phyloP scores from a whole-genome alignment of 176 grass and related monocot genomes.

The Lolium multiflorum region DNA sequence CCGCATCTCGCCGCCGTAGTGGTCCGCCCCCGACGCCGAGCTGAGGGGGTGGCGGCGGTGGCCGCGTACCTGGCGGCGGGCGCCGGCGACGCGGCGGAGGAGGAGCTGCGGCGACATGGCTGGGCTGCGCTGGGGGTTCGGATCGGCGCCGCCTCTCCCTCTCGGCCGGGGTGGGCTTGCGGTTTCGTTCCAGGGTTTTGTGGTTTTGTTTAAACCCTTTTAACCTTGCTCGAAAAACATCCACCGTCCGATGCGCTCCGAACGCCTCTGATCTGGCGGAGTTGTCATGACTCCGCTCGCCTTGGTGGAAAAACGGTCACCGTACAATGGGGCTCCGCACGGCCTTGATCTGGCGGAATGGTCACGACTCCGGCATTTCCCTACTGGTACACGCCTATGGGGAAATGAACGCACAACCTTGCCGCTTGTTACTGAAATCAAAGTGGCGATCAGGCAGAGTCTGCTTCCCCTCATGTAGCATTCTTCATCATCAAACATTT shows the following conservation, averaged over 20 bases:
- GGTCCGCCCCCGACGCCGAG: neutral
- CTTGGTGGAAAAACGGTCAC: neutral
- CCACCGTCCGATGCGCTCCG: neutral
- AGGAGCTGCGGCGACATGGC: slow-evolving; percentile 57
- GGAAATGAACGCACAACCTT: too few species aligned
- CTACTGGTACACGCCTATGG: too few species aligned
- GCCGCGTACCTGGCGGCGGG: neutral
- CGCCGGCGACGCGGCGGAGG: slow-evolving; percentile 29
- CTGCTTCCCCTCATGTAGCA: neutral
- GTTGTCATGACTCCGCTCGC: neutral
- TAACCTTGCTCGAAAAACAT: neutral
- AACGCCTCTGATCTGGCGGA: neutral
- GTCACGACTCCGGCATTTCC: neutral
- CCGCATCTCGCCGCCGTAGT: slow-evolving; percentile 33
- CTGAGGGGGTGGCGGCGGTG: slow-evolving; percentile 23
- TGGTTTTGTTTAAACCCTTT: slow-evolving; percentile 32
- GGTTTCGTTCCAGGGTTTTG: slow-evolving; percentile 42
- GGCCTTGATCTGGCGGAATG: neutral
- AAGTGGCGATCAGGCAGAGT: neutral
- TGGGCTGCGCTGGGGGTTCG: neutral
- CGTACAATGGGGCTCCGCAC: neutral
- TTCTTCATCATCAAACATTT: neutral
- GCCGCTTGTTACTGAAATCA: neutral
- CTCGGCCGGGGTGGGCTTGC: neutral
- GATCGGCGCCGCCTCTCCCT: slow-evolving; percentile 20